phyloP scores from a whole-genome alignment of 768 basidiomycete genomes.

The Podaxis carcinomalis region DNA sequence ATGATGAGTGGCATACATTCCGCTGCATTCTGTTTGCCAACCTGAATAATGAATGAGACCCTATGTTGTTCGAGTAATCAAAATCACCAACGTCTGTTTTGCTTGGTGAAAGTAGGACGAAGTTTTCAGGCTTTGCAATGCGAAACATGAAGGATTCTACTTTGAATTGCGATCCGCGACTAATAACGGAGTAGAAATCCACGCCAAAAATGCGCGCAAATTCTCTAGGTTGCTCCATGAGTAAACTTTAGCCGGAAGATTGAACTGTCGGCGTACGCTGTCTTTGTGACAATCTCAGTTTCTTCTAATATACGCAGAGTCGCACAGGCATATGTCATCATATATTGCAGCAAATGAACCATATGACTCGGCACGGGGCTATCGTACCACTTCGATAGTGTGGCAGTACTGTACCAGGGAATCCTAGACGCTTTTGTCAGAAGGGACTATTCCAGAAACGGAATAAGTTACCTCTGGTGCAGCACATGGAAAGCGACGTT shows the following conservation, averaged over 20 bases:
- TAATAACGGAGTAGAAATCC: constrained; percentile 94
- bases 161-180: constrained; percentile 96
- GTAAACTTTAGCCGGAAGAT: neutral
- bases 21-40: constrained; percentile 93
- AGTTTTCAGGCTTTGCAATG: constrained; percentile 93
- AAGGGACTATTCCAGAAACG: neutral
- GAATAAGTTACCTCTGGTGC: constrained; percentile 52
- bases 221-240: constrained; percentile 52
- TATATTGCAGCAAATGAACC: constrained; percentile 55
- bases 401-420: constrained; percentile 64
- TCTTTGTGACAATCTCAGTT: constrained; percentile 82
- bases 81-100: constrained; percentile 59
- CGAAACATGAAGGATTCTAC: constrained; percentile 99
- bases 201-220: constrained; percentile 97
- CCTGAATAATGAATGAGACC: constrained; percentile 42
- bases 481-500: constrained; percentile 84
- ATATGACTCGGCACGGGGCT: constrained; percentile 55
- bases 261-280: constrained; percentile 56
- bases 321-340: constrained; percentile 57
- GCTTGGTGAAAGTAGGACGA: constrained; percentile 87
- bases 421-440: constrained; percentile 40
- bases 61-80: neutral
- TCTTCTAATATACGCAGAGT: constrained; percentile 78
- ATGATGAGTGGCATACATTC: constrained; percentile 95
- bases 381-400: constrained; percentile 66